A percentile compares a stretch with the other conserved stretches of the same genome.
Conservation (phyloP, 352 stramenopile genomes). For the Phytophthora idaei region DNA sequence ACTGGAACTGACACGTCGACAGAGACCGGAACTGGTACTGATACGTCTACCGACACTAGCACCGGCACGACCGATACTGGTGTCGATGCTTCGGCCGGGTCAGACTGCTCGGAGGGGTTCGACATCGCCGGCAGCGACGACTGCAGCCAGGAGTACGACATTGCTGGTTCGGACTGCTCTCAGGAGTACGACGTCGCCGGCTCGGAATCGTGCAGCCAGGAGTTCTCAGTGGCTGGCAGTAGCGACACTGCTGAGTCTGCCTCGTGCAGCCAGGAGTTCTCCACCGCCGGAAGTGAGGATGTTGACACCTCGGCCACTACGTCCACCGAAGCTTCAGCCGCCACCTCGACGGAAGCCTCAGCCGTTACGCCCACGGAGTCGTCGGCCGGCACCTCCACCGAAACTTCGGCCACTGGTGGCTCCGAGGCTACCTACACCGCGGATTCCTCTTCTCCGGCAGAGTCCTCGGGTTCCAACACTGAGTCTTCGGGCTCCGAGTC, state of each 20-base stretch:
- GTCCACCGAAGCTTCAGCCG: background rate
- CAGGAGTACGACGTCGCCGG: conserved; percentile 36
- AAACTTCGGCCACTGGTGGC: background rate
- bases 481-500: conserved; percentile 24
- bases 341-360: conserved; percentile 5
- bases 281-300: conserved; percentile 24
- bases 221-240: conserved; percentile 33
- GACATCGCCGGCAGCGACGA: conserved; percentile 33
- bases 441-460: conserved; percentile 10
- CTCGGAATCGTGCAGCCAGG: conserved; percentile 39
- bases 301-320: conserved; percentile 11
- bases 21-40: background rate
- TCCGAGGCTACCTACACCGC: conserved; percentile 16
- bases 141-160: conserved; percentile 34
- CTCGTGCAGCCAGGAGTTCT: conserved; percentile 37
- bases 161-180: conserved; percentile 38
- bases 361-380: background rate
- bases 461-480: background rate
- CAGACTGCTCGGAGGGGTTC: conserved; percentile 34
- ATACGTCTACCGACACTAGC: background rate
- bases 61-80: background rate
- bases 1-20: conserved; percentile 27
- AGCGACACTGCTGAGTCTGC: conserved; percentile 16
- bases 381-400: conserved; percentile 11
- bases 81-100: conserved; percentile 11